phyloP scores from a whole-genome alignment of 2,329 filamentous ascomycete genomes.

The Claviceps arundinis region DNA sequence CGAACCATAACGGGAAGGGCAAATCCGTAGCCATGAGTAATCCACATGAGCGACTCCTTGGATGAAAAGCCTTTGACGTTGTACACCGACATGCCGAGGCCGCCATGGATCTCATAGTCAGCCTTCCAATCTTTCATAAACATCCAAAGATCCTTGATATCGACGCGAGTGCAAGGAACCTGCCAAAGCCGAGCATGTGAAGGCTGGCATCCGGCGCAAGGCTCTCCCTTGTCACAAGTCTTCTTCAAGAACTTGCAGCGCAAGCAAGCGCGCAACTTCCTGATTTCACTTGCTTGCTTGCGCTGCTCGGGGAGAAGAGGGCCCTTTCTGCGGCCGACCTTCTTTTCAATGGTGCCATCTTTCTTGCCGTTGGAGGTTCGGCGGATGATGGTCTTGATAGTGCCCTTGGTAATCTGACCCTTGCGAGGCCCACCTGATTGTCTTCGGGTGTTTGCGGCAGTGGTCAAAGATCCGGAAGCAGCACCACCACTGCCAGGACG shows the following conservation, averaged over 20 bases:
- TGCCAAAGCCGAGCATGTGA: slow-evolving; percentile 94
- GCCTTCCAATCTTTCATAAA: slow-evolving; percentile 99
- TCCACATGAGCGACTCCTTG: slow-evolving; percentile 65
- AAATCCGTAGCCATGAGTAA: slow-evolving; percentile 92
- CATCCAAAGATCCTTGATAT: slow-evolving; percentile 96
- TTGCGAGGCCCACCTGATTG: slow-evolving; percentile 54
- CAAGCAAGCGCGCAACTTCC: slow-evolving; percentile 84
- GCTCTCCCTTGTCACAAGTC: slow-evolving; percentile 95
- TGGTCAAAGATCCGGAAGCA: slow-evolving; percentile 45
- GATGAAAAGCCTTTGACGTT: slow-evolving; percentile 79
- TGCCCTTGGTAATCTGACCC: slow-evolving; percentile 65
- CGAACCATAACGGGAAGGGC: slow-evolving; percentile 85
- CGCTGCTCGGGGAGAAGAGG: slow-evolving; percentile 86
- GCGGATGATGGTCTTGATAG: slow-evolving; percentile 69
- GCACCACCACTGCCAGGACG: slow-evolving; percentile 49
- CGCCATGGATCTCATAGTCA: slow-evolving; percentile 85
- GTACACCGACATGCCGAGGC: slow-evolving; percentile 75
- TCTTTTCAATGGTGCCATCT: slow-evolving; percentile 71
- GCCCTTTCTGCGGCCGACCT: slow-evolving; percentile 79
- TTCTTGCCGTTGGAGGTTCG: slow-evolving; percentile 67
- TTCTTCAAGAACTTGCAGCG: slow-evolving; percentile 99
- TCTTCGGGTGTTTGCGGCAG: slow-evolving; percentile 47
- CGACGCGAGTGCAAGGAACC: slow-evolving; percentile 92
- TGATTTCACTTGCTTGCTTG: slow-evolving; percentile 92
- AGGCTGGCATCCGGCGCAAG: slow-evolving; percentile 87